A percentile compares a stretch with the other conserved stretches of the same genome.
Evolutionary conservation across 495 filamentous ascomycete species (phyloP).

Genomic region (Tetracladium marchalianum): DNA sequence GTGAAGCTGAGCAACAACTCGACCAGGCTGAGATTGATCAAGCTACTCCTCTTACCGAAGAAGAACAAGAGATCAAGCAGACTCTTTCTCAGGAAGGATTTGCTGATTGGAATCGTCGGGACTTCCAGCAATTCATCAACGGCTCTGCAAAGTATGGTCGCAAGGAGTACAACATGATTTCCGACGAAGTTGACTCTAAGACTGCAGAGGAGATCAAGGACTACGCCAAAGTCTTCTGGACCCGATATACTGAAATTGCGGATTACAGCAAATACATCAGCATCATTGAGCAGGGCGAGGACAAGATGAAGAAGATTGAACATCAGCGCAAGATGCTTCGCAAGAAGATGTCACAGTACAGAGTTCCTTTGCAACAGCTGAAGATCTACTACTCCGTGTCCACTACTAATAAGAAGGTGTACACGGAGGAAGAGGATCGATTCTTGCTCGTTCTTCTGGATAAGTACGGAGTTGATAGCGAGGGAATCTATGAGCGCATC

Average conservation of each 20-base stretch:
- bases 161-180: slow-evolving; percentile 70
- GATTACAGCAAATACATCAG: slow-evolving; percentile 81
- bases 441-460: slow-evolving; percentile 93
- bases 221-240: slow-evolving; percentile 94
- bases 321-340: slow-evolving; percentile 90
- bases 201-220: slow-evolving; percentile 70
- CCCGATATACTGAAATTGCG: slow-evolving; percentile 74
- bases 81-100: slow-evolving; percentile 76
- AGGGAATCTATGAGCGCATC: slow-evolving; percentile 75
- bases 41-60: slow-evolving; percentile 78
- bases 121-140: slow-evolving; percentile 97
- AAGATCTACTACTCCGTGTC: slow-evolving; percentile 98
- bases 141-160: slow-evolving; percentile 88
- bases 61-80: slow-evolving; percentile 78
- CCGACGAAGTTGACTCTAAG: slow-evolving; percentile 88
- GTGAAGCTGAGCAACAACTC: slow-evolving; percentile 77
- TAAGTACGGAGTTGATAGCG: slow-evolving; percentile 77
- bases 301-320: slow-evolving; percentile 74
- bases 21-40: slow-evolving; percentile 92
- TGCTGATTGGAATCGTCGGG: slow-evolving; percentile 86
- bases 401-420: slow-evolving; percentile 99
- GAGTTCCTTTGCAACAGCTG: slow-evolving; percentile 91
- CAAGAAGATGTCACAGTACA: slow-evolving; percentile 92
- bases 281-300: slow-evolving; percentile 86
- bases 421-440: slow-evolving; percentile 96